Evolutionary conservation across 2,329 filamentous ascomycete genomes (phyloP), one percentile per base, ranked within the genome.

Genomic region (Lanzia echinophila): DNA sequence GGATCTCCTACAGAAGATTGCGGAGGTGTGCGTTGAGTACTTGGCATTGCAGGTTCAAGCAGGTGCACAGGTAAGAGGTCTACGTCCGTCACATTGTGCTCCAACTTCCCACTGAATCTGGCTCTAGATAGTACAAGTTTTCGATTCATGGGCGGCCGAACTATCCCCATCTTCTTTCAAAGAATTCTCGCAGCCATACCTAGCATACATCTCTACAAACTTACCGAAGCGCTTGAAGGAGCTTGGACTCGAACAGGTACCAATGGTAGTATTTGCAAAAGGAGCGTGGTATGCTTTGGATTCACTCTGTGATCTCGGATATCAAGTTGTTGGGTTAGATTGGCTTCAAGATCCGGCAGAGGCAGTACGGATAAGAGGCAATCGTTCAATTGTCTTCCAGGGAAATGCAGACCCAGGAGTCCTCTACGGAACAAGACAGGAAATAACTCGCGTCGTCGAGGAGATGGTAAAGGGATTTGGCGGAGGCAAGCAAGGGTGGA

Each of bases 211-310:
- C 62, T 84, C 90, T 11, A 77, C 86, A 62, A 81, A 91, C 62
- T 79, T 99, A 3, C 92, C 92, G 1, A 77, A 75, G 63, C 84
- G 83, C 57, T 74, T 97, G 54, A 75, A 80, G 62, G 86, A 88
- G 68, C 77, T 95, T 67, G 84, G 84, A 0, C 73, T 92, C 50
- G 87, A 91, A 55, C 78, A 75, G 11, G 92, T 99, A 3, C 94
- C 94, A 3, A 96, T 97, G 91, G 95, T 91, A 5, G 90, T 97
- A 22, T 99, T 99, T 70, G 90, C 94, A 34, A 99, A 99, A 75
- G 94, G 94, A 11, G 92, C 94, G 11, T 97, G 94, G 88, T 94
- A 95, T 71, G 90, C 90, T 3, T 78, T 99, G 47, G 88, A 96
- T 63, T 84, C 88, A 32, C 81, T 94, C 19, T 96, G 91, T 73